Evolutionary conservation across 768 basidiomycete genomes (phyloP), one percentile per base, ranked within the genome.

Genomic region (Serendipita sp.): DNA sequence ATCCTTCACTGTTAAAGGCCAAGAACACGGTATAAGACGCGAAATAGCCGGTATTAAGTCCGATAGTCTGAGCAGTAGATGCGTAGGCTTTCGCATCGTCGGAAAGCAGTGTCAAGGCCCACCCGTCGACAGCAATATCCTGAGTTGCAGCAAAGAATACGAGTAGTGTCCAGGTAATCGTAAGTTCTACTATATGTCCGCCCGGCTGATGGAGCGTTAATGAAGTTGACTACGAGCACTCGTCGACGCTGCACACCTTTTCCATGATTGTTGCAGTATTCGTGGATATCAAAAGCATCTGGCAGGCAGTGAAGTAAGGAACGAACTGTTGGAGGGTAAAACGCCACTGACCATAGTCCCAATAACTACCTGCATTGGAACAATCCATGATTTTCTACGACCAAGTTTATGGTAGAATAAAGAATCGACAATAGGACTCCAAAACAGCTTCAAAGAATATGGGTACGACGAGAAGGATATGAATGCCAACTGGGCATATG

Each of bases 341-440:
- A 5, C 8, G 2, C 4, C 28, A 10, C 56, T 23, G 10, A 60
- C 56, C 66, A 92, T 76, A 46, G 81, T 78, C 46, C 92, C 96
- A 60, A 97, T 88, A 68, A 92, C 83, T 36, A 85, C 73, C 73
- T 99, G 96, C 81, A 99, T 96, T 48, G 96, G 96, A 67, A 98
- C 86, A 69, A 99, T 98, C 96, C 96, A 99, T 67, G 91, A 93
- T 75, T 97, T 99, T 68, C 96, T 81, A 60, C 96, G 85, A n/a
- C 96, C 96, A 67, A 94, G 69, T 46, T 83, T 85, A 44, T 83
- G 76, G 70, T 87, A 78, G 74, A 88, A 99, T 68, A 88, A 78
- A 1, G 95, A 89, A 72, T 99, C 96, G 64, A 99, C 91, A 67
- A 99, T 87, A 63, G 96, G 96, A 4, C 92, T 95, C 94, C 95